Conservation (phyloP, 2,329 filamentous ascomycete genomes). For the Hyphodiscus sp. region DNA sequence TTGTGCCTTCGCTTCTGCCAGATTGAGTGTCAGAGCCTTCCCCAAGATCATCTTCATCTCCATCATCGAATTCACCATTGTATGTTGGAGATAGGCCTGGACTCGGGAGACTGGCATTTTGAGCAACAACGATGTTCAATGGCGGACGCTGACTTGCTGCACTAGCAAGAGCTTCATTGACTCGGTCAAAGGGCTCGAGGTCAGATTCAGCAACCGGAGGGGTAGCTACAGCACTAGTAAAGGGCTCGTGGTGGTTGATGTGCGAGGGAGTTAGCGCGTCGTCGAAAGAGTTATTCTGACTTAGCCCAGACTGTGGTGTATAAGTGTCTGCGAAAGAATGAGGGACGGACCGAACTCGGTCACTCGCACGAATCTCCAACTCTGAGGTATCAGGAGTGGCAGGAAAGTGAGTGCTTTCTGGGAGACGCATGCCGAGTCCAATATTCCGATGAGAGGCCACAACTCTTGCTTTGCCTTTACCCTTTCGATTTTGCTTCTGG, state of each 20-base stretch:
- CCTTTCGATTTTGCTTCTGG: slow-evolving; percentile 9
- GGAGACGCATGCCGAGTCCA: slow-evolving; percentile 20
- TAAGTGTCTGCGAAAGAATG: slow-evolving; percentile 32
- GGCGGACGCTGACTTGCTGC: slow-evolving; percentile 42
- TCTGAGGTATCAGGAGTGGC: slow-evolving; percentile 56
- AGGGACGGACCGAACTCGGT: slow-evolving; percentile 5
- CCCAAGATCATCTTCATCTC: slow-evolving; percentile 31
- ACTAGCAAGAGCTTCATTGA: slow-evolving; percentile 43
- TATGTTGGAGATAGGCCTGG: slow-evolving; percentile 90
- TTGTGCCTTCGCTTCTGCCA: slow-evolving; percentile 23
- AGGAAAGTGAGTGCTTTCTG: slow-evolving; percentile 32
- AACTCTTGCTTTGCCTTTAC: neutral
- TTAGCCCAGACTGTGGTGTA: slow-evolving; percentile 40
- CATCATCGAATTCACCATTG: slow-evolving; percentile 37
- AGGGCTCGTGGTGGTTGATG: slow-evolving; percentile 42
- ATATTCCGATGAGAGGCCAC: slow-evolving; percentile 11
- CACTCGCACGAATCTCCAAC: slow-evolving; percentile 35
- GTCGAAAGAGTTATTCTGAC: slow-evolving; percentile 31
- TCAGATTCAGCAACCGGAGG: slow-evolving; percentile 72
- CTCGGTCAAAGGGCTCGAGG: slow-evolving; percentile 50
- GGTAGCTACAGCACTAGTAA: slow-evolving; percentile 58
- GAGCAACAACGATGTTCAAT: slow-evolving; percentile 65
- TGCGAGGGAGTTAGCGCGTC: slow-evolving; percentile 18
- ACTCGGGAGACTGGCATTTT: slow-evolving; percentile 90
- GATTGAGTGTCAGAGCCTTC: slow-evolving; percentile 29